These are phyloP conservation scores for Paramecium sonneborni DNA, from an alignment of 73 alveolate species.

Conservation along the genomic window DNA sequence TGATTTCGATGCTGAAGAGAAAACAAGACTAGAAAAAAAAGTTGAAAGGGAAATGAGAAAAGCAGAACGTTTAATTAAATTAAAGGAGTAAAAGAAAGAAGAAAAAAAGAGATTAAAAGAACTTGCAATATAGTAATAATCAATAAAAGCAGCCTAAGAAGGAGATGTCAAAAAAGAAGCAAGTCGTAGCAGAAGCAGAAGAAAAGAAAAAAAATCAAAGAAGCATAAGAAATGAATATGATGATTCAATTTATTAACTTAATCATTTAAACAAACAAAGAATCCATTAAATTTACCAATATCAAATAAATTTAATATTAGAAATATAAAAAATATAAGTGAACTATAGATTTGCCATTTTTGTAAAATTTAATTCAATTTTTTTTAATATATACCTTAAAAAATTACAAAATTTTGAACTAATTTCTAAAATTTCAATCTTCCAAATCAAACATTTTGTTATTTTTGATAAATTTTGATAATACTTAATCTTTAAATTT, in stretches of 20 bases:
- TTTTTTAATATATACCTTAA: too few species aligned
- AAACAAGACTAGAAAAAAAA: slow-evolving; percentile 77
- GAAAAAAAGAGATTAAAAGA: slow-evolving; percentile 25
- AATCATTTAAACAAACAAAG: background rate
- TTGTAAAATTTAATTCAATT: too few species aligned
- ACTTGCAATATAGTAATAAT: background rate
- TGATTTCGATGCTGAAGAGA: slow-evolving; percentile 88
- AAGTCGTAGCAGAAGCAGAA: background rate
- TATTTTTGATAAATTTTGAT: too few species aligned
- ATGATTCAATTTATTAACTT: background rate
- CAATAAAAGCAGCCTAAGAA: background rate
- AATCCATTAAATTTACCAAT: background rate
- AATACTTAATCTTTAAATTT: too few species aligned
- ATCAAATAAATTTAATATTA: background rate
- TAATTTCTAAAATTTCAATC: too few species aligned
- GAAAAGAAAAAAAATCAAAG: background rate
- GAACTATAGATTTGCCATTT: too few species aligned
- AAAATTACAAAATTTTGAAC: too few species aligned
- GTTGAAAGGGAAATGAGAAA: slow-evolving; percentile 78
- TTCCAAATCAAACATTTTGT: too few species aligned
- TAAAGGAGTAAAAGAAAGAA: slow-evolving; percentile 12
- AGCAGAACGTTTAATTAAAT: slow-evolving; percentile 31
- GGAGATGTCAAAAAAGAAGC: background rate
- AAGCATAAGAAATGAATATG: slow-evolving; percentile 3
- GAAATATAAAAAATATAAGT: too few species aligned